These are phyloP conservation scores for Mycena haematopus DNA, from an alignment of 768 basidiomycete genomes.

Conservation along the genomic window DNA sequence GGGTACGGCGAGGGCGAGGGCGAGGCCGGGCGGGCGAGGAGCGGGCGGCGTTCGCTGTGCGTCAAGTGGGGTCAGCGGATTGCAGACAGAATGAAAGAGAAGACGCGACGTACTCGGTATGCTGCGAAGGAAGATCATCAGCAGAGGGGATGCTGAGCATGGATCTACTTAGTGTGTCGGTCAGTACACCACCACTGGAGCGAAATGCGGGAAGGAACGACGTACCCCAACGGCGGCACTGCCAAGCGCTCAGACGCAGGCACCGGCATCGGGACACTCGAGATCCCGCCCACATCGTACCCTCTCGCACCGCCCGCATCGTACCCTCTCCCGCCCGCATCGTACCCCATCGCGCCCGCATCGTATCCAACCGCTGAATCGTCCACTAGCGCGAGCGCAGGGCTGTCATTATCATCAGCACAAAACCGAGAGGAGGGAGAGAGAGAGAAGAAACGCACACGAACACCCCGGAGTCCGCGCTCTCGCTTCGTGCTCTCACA, in stretches of 20 bases:
- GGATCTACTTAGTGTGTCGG: background rate
- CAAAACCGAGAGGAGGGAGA: no score
- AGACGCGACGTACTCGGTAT: constrained; percentile 19
- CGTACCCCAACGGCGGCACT: constrained; percentile 10
- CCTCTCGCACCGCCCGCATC: background rate
- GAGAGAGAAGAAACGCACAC: background rate
- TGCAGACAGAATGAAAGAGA: background rate
- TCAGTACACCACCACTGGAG: background rate
- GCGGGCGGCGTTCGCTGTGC: constrained; percentile 26
- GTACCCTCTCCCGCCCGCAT: background rate
- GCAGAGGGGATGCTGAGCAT: constrained; percentile 21
- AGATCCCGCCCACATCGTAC: constrained; percentile 17
- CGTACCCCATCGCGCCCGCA: background rate
- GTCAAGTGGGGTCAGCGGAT: background rate
- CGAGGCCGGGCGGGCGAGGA: constrained; percentile 16
- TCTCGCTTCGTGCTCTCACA: background rate
- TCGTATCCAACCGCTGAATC: no score
- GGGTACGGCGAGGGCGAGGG: constrained; percentile 12
- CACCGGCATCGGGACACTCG: constrained; percentile 40
- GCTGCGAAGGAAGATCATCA: constrained; percentile 12
- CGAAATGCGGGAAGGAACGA: background rate
- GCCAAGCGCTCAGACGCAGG: background rate
- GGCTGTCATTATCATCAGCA: constrained; percentile 2
- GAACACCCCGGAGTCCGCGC: constrained; percentile 9
- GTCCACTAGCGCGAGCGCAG: constrained; percentile 9